Conservation (phyloP, 371 early-diverging fungal species). For the Mortierella sp. region DNA sequence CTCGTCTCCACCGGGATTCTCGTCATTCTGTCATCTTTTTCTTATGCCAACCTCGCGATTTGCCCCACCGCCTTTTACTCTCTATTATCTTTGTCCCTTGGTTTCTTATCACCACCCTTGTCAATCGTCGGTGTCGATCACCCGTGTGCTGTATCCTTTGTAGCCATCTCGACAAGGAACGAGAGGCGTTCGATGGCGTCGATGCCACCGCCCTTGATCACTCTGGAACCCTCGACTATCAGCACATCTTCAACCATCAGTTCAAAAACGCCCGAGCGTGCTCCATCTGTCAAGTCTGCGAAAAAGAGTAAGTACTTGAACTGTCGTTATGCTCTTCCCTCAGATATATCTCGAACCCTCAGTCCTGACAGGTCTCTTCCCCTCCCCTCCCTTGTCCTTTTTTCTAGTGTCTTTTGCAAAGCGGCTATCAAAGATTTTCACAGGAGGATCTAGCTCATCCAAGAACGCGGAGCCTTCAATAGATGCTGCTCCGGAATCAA, state of each 20-base stretch:
- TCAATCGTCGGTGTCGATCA: no score
- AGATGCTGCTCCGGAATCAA: no score
- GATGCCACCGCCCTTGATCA: no score
- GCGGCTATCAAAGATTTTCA: conserved; percentile 36
- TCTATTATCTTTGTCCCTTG: background rate
- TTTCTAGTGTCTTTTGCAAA: conserved; percentile 32
- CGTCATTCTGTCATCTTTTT: background rate
- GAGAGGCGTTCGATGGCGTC: background rate
- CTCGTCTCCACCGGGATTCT: background rate
- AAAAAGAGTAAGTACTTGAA: background rate
- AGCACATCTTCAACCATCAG: no score
- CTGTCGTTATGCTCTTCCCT: background rate
- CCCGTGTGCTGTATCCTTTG: background rate
- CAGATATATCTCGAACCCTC: background rate
- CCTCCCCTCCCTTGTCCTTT: background rate
- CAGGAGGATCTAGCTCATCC: conserved; percentile 17
- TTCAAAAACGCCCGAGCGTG: no score
- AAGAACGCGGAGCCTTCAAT: background rate
- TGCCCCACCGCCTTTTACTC: background rate
- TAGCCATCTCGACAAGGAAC: background rate
- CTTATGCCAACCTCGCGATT: background rate
- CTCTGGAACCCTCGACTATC: no score
- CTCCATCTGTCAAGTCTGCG: no score
- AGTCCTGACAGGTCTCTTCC: conserved; percentile 3
- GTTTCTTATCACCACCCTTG: no score